Conservation (phyloP, 495 filamentous ascomycete species). For the Penicillium paxilli region DNA sequence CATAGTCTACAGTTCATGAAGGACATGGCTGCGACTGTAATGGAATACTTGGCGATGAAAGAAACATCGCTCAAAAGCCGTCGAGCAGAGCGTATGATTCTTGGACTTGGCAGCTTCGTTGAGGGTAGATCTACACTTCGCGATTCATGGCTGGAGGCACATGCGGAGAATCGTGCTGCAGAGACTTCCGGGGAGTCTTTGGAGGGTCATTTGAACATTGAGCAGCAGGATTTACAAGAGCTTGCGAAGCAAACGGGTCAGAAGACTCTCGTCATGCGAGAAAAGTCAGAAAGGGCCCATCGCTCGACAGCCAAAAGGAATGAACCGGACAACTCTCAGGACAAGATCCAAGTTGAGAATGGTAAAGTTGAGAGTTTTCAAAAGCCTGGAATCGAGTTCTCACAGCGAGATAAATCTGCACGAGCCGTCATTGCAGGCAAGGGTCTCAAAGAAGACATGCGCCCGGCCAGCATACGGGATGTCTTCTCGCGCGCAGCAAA, state of each 20-base stretch:
- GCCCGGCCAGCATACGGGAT: not conserved
- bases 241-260: not conserved
- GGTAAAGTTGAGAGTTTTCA: too few relatives aligned
- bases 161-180: conserved; percentile 9
- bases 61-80: conserved; percentile 4
- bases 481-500: not conserved
- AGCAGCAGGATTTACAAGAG: conserved; percentile 23
- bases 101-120: conserved; percentile 32
- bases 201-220: conserved; percentile 23
- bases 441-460: conserved; percentile 7
- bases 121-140: conserved; percentile 29
- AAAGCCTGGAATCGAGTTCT: not conserved
- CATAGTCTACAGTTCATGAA: conserved; percentile 29
- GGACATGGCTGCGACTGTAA: conserved; percentile 30
- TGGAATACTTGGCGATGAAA: conserved; percentile 23
- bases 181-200: conserved; percentile 7
- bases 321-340: not conserved
- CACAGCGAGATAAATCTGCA: not conserved
- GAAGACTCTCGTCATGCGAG: not conserved
- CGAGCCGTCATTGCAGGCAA: conserved; percentile 8
- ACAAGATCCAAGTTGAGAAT: too few relatives aligned
- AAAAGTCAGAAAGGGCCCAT: not conserved
- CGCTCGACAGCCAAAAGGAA: not conserved
- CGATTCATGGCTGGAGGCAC: conserved; percentile 21
- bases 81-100: conserved; percentile 28